Percentiles rank a stretch among this genome's conserved stretches.
These are phyloP conservation scores for Phytophthora pinifolia DNA, from an alignment of 352 stramenopile species.

Conservation along the genomic window DNA sequence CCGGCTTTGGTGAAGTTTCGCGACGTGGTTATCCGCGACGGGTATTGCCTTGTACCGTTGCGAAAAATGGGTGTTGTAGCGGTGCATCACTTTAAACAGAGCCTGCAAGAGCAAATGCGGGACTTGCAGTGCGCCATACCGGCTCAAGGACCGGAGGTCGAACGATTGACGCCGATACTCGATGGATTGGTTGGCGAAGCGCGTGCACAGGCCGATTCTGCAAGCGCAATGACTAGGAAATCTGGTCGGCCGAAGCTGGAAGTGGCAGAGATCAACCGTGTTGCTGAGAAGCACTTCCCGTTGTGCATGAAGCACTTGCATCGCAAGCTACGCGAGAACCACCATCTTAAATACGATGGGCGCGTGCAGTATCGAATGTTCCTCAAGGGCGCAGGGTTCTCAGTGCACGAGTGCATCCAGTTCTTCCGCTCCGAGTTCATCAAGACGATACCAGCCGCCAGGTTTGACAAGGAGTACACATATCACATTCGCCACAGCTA, in stretches of 20 bases:
- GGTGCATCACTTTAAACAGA: conserved; percentile 40
- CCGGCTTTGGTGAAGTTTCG: conserved; percentile 40
- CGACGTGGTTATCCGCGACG: conserved; percentile 43
- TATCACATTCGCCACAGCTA: conserved; percentile 90
- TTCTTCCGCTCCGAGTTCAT: conserved; percentile 82
- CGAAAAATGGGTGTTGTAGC: conserved; percentile 39
- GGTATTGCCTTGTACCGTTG: conserved; percentile 46
- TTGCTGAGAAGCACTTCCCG: conserved; percentile 62
- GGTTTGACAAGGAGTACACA: conserved; percentile 83
- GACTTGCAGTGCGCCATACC: conserved; percentile 49
- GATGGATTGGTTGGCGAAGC: conserved; percentile 37
- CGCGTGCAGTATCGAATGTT: conserved; percentile 85
- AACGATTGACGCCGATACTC: conserved; percentile 41
- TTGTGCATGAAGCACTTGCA: conserved; percentile 83
- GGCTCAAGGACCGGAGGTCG: conserved; percentile 29
- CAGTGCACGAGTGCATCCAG: conserved; percentile 69
- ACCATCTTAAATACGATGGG: conserved; percentile 88
- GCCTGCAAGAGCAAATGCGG: conserved; percentile 37
- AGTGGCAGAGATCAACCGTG: conserved; percentile 65
- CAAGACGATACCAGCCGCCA: conserved; percentile 49
- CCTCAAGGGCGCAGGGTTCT: conserved; percentile 81
- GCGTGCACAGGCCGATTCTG: conserved; percentile 21
- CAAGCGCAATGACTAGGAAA: conserved; percentile 7
- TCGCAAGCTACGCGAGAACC: conserved; percentile 63
- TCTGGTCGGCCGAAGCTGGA: conserved; percentile 12